phyloP scores from a whole-genome alignment of 495 filamentous ascomycete species.

The Podospora australis region DNA sequence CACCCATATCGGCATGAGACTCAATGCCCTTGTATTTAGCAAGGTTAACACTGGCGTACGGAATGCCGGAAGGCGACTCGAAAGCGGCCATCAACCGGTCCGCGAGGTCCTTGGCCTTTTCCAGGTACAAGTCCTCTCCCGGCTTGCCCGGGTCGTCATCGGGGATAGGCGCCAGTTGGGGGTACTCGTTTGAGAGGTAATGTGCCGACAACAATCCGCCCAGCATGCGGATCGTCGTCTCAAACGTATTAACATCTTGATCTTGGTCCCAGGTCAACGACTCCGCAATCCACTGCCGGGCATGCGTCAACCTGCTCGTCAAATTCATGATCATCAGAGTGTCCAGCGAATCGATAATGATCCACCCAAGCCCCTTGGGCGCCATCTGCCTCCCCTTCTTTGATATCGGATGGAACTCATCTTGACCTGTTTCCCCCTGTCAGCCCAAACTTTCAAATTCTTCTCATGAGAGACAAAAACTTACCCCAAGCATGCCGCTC shows the following conservation, averaged over 20 bases:
- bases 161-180: conserved; percentile 55
- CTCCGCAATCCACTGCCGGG: conserved; percentile 84
- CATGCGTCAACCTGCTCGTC: conserved; percentile 75
- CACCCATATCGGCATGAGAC: conserved; percentile 80
- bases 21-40: conserved; percentile 63
- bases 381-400: conserved; percentile 80
- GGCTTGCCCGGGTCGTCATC: conserved; percentile 61
- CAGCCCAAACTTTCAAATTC: conserved; percentile 1
- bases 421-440: conserved; percentile 52
- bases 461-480: conserved; percentile 18
- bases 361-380: conserved; percentile 84
- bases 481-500: conserved; percentile 91
- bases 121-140: conserved; percentile 87
- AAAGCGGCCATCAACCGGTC: conserved; percentile 83
- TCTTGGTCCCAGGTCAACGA: conserved; percentile 80
- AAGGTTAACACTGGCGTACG: conserved; percentile 85
- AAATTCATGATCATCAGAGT: conserved; percentile 98
- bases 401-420: conserved; percentile 76
- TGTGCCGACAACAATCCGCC: conserved; percentile 92
- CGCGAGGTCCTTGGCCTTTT: conserved; percentile 90
- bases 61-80: conserved; percentile 77
- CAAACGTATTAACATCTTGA: conserved; percentile 95
- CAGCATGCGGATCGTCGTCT: conserved; percentile 97
- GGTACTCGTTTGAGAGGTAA: conserved; percentile 73
- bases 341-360: conserved; percentile 92